Evolutionary conservation across 345 rosid species (phyloP).

Genomic region (Dovyalis caffra): DNA sequence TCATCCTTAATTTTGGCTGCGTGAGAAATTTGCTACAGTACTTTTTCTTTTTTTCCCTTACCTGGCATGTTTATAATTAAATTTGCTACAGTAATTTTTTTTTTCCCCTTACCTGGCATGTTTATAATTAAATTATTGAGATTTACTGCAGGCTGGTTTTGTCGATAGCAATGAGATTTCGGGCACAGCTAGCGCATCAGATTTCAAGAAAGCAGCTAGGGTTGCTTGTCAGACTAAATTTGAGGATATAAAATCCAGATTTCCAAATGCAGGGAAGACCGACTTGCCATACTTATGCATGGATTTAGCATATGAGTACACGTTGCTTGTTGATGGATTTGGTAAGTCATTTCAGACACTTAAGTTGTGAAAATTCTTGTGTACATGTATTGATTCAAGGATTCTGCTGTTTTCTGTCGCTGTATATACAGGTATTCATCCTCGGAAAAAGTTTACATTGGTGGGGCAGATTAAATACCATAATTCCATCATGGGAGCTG

Average conservation of each 20-base stretch:
- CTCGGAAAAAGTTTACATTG: conserved; percentile 65
- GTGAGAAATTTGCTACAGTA: too few species aligned
- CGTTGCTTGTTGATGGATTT: conserved; percentile 74
- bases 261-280: conserved; percentile 39
- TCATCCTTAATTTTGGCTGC: too few species aligned
- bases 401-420: too few species aligned
- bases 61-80: too few species aligned
- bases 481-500: conserved; percentile 69
- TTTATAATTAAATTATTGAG: conserved; percentile 7
- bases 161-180: conserved; percentile 47
- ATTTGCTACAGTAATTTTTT: too few species aligned
- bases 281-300: conserved; percentile 74
- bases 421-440: conserved; percentile 56
- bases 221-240: conserved; percentile 71
- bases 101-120: too few species aligned
- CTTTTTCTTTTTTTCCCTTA: too few species aligned
- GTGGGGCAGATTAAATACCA: conserved; percentile 68
- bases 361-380: too few species aligned
- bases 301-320: conserved; percentile 78
- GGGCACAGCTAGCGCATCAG: conserved; percentile 63
- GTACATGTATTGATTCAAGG: too few species aligned
- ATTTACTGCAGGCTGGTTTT: conserved; percentile 70
- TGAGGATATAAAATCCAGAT: conserved; percentile 51
- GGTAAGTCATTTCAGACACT: conserved; percentile 40
- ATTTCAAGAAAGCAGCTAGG: conserved; percentile 68